Evolutionary conservation across 108 stramenopile genomes (phyloP), one percentile per base, ranked within the genome.

Genomic region (Fragilaria radians): DNA sequence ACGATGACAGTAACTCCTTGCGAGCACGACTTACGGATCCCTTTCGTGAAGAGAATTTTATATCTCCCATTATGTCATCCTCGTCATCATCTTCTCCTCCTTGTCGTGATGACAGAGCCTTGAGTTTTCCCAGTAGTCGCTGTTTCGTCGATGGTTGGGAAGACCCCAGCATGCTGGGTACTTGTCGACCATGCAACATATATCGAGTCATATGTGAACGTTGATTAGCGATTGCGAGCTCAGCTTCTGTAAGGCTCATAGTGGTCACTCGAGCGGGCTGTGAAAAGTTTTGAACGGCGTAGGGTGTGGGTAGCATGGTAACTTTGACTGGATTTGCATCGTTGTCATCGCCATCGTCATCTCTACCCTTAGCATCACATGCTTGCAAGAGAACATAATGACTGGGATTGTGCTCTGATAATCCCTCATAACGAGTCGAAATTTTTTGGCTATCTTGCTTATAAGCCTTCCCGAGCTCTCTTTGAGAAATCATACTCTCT

Each of bases 21-120:
- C 86, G 71, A 0, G 86, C 85, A 42, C 62, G 56, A 25, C 55
- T 62, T 0, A 63, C 65, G 28, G 74, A 75, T 27, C 81, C 72
- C 63, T 79, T 83, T 53, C 78, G 75, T 29, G 73, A 62, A 7
- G 66, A 57, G 75, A 74, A 91, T 28, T 70, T 62, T 48, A 91
- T 52, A 63, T 91, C 90, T 9, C 71, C 75, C 90, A 91, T 91
- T 54, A 91, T 67, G 75, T 91, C 90, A 57, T 89, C 88, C 1
- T 78, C 89, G 9, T 67, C 76, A 9, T 56, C 79, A n/a, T n/a
- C n/a, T n/a, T n/a, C n/a, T 28, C 28, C 60, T 29, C 52, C 67
- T 53, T 50, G 22, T 1, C 18, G 46, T 67, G 19, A 27, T 49
- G 26, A 27, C 19, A 45, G 31, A 32, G 62, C 22, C 29, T 56